These are phyloP conservation scores for Allium sativum DNA, from an alignment of 106 monocot species.

Conservation along the genomic window DNA sequence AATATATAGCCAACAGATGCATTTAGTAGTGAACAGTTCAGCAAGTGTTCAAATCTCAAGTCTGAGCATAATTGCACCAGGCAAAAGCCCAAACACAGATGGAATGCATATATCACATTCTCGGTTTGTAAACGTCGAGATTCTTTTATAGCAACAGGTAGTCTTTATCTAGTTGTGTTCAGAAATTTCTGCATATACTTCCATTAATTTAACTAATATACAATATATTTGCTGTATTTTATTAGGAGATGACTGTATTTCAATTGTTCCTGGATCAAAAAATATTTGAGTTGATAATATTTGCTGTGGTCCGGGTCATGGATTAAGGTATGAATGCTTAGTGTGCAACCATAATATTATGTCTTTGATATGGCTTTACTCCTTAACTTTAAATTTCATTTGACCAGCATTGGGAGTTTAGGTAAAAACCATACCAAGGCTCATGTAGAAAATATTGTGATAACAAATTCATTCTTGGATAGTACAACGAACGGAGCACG, in stretches of 20 bases:
- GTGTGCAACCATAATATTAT: not conserved
- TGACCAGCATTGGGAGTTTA: conserved; percentile 66
- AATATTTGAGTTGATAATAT: conserved; percentile 26
- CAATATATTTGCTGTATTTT: not conserved
- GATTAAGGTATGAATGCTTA: conserved; percentile 46
- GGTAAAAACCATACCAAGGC: conserved; percentile 34
- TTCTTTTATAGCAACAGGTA: conserved; percentile 55
- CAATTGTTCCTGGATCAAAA: conserved; percentile 39
- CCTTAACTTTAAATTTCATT: not conserved
- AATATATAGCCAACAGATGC: conserved; percentile 67
- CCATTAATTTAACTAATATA: not conserved
- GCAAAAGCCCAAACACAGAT: conserved; percentile 71
- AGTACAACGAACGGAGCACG: conserved; percentile 67
- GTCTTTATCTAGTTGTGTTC: not conserved
- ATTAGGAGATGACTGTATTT: conserved; percentile 43
- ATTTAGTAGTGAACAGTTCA: conserved; percentile 30
- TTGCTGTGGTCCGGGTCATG: conserved; percentile 76
- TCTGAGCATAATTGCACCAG: conserved; percentile 37
- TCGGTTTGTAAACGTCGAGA: conserved; percentile 29
- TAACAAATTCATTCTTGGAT: conserved; percentile 29
- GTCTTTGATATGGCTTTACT: not conserved
- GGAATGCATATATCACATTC: conserved; percentile 60
- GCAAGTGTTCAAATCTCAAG: conserved; percentile 23
- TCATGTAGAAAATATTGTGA: conserved; percentile 46
- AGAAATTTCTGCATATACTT: not conserved